phyloP scores from a whole-genome alignment of 371 early-diverging fungal species.

The Thermomucor indicae-seudaticae region DNA sequence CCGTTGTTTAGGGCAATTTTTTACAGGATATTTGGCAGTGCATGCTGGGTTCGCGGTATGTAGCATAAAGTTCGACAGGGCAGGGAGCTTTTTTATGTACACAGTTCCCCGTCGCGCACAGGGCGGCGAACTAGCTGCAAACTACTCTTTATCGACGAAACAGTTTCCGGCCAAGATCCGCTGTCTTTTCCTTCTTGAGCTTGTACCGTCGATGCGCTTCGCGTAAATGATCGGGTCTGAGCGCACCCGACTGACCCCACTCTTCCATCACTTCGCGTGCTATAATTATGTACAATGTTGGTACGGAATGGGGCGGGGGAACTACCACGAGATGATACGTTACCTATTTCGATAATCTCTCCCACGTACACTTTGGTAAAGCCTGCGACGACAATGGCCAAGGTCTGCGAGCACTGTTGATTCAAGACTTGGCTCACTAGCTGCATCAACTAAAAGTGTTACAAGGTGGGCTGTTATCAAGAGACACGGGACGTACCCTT shows the following conservation, averaged over 20 bases:
- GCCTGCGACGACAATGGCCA: constrained; percentile 91
- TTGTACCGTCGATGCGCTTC: constrained; percentile 89
- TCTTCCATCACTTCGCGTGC: constrained; percentile 71
- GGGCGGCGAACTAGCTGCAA: too few species aligned
- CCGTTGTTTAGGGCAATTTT: too few species aligned
- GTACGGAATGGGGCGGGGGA: background rate
- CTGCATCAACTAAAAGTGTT: constrained; percentile 18
- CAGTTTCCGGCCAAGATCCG: constrained; percentile 2
- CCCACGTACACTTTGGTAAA: constrained; percentile 96
- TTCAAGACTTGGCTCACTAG: constrained; percentile 70
- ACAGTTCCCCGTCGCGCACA: too few species aligned
- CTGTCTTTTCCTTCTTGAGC: background rate
- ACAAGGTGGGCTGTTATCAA: background rate
- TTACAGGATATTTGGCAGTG: too few species aligned
- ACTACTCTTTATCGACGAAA: background rate
- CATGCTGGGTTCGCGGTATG: too few species aligned
- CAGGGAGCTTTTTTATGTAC: too few species aligned
- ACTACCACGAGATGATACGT: background rate
- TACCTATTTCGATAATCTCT: constrained; percentile 89
- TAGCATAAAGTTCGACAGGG: too few species aligned
- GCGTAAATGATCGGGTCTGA: constrained; percentile 82
- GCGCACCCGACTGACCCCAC: constrained; percentile 62
- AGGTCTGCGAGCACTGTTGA: constrained; percentile 82
- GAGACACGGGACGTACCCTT: constrained; percentile 50
- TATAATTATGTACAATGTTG: constrained; percentile 8